Percentiles rank a stretch among this genome's conserved stretches.
Evolutionary conservation across 768 basidiomycete species (phyloP).

Genomic region (Psilocybe cubensis): DNA sequence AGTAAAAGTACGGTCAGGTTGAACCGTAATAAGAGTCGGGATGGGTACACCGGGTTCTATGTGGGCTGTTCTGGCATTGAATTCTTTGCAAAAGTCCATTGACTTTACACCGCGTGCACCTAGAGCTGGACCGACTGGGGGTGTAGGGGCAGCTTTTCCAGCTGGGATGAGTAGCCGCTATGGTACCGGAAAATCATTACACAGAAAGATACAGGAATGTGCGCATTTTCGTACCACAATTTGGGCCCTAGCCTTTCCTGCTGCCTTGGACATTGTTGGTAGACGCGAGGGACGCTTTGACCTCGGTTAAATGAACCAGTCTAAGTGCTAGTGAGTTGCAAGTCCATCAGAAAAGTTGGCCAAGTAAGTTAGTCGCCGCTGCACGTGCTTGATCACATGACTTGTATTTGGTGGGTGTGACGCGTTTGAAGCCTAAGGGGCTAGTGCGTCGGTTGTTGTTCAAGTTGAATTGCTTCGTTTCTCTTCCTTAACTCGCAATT

Average conservation of each 20-base stretch:
- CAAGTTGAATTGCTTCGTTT: not conserved
- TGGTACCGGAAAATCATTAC: constrained; percentile 12
- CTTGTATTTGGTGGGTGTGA: not conserved
- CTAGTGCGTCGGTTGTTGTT: not conserved
- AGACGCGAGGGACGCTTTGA: not conserved
- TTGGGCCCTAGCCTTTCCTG: constrained; percentile 65
- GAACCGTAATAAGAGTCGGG: constrained; percentile 92
- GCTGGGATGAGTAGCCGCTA: constrained; percentile 89
- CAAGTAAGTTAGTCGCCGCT: constrained; percentile 7
- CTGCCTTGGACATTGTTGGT: constrained; percentile 66
- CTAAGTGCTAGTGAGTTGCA: no score
- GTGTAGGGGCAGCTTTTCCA: constrained; percentile 94
- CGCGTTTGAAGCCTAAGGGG: not conserved
- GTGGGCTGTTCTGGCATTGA: constrained; percentile 95
- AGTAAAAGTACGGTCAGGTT: constrained; percentile 93
- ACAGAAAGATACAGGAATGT: constrained; percentile 1
- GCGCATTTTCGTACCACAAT: constrained; percentile 62
- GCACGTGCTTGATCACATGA: constrained; percentile 8
- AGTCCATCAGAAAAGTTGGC: not conserved
- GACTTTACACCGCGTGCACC: constrained; percentile 98
- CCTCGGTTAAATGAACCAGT: constrained; percentile 12
- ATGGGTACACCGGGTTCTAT: constrained; percentile 83
- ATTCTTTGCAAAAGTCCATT: constrained; percentile 99
- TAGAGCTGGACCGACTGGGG: constrained; percentile 95
- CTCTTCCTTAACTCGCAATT: constrained; percentile 16